Percentiles rank a stretch among this genome's conserved stretches.
These are phyloP conservation scores for Ceratocystis harringtonii DNA, from an alignment of 2,329 filamentous ascomycete genomes.

Conservation along the genomic window DNA sequence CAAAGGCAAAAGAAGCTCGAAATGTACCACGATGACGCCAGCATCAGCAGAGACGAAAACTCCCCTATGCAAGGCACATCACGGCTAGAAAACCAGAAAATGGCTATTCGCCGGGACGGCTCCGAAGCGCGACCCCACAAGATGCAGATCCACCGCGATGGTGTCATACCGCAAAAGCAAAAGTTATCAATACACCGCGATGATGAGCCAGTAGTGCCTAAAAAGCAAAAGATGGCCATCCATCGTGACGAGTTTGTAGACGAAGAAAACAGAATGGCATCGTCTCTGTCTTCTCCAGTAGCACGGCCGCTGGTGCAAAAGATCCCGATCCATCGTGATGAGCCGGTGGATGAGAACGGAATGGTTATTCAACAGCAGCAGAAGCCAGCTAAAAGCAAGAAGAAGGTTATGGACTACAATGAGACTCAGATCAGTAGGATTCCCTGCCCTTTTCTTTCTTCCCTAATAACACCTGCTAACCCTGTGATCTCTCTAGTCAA, in stretches of 20 bases:
- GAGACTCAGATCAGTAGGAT: conserved; percentile 81
- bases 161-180: conserved; percentile 15
- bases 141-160: conserved; percentile 10
- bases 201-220: conserved; percentile 13
- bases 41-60: background rate
- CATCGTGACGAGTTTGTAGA: conserved; percentile 10
- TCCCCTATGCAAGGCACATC: background rate
- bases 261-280: conserved; percentile 8
- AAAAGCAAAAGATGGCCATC: conserved; percentile 16
- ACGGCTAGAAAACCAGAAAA: background rate
- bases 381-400: conserved; percentile 39
- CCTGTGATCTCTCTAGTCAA: conserved; percentile 45
- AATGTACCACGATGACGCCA: conserved; percentile 4
- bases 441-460: background rate
- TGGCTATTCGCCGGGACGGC: conserved; percentile 8
- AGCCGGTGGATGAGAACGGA: conserved; percentile 17
- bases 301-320: background rate
- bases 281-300: background rate
- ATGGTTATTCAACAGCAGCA: conserved; percentile 19
- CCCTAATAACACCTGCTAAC: background rate
- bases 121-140: conserved; percentile 6
- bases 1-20: conserved; percentile 10
- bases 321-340: conserved; percentile 8
- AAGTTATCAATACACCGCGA: conserved; percentile 16
- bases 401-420: conserved; percentile 72